Base-by-base conservation (phyloP, 208 protist genomes). In the Leptomonas pyrrhocoris region DNA sequence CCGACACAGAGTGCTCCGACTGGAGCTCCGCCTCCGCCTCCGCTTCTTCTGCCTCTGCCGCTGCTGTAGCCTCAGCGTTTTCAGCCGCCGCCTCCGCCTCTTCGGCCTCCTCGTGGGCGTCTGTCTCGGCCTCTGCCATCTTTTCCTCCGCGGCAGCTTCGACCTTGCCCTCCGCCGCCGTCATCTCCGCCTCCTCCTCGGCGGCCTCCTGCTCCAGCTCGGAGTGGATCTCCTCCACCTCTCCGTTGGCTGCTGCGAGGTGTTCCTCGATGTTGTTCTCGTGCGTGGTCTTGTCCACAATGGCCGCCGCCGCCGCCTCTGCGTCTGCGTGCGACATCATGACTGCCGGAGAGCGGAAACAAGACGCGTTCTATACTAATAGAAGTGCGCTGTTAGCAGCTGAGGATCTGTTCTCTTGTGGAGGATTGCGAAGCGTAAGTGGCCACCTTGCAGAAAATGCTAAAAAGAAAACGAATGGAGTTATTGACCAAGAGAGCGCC, bases 131-230 rank as follows among this genome's bases (percentile, higher is more conserved):
- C 53, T 58, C 53, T 15, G 25, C 30, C 53, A 42, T 60, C 34
- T 5, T 13, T 21, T 60, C n/a, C 36, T 46, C 55, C n/a, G 55
- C 55, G 6, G 55, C 55, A 6, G 16, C 36, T 18, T 5, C 36
- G 34, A 48, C 21, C 19, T 19, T 12, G 16, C 38, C 59, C 43
- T 53, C 23, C 8, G 59, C 28, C 8, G 5, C 59, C 38, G 38
- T 16, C 45, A 54, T 54, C 59, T 18, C 27, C n/a, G 12, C 43
- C 59, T 56, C 72, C 49, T 66, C 50, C 57, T 25, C 56, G 2
- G 67, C 54, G 40, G 25, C 67, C 36, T 30, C 68, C 58, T 58
- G 55, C 43, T 18, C 28, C 48, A 34, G 19, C n/a, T 49, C 40
- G n/a, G 64, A 60, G 45, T 49, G 45, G 19, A 54, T 65, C 27